Percentiles rank a stretch among this genome's conserved stretches.
Conservation (phyloP, 1,284 basidiomycete genomes). For the Macrocybe sp. region DNA sequence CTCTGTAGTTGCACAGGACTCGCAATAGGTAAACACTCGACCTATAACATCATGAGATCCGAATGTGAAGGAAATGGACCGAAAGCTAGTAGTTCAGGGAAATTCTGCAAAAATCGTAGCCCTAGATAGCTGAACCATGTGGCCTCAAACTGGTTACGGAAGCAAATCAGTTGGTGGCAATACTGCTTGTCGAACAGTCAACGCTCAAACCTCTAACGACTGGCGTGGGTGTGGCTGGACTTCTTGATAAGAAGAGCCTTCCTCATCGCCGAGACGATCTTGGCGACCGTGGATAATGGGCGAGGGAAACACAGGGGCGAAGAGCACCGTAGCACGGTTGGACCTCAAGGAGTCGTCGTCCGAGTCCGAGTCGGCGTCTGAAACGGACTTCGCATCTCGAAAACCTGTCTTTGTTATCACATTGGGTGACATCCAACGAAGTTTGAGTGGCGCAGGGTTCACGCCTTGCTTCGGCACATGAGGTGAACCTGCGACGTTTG, state of each 20-base stretch:
- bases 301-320: constrained; percentile 14
- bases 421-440: constrained; percentile 35
- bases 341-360: constrained; percentile 17
- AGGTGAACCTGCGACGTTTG: constrained; percentile 17
- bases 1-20: too few species aligned
- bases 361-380: constrained; percentile 19
- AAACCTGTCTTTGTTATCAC: constrained; percentile 23
- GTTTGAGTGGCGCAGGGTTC: constrained; percentile 19
- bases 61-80: too few species aligned
- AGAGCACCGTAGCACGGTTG: constrained; percentile 14
- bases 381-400: constrained; percentile 16
- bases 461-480: constrained; percentile 8
- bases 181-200: too few species aligned
- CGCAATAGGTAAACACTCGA: too few species aligned
- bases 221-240: constrained; percentile 21
- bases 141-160: too few species aligned
- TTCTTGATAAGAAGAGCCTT: constrained; percentile 16
- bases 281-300: constrained; percentile 8
- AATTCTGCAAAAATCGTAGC: too few species aligned
- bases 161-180: too few species aligned
- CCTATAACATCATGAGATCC: too few species aligned
- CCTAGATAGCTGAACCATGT: too few species aligned
- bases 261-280: constrained; percentile 16
- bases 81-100: too few species aligned
- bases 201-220: constrained; percentile 18